A percentile compares a stretch with the other conserved stretches of the same genome.
Evolutionary conservation across 1,284 basidiomycete genomes (phyloP).

Genomic region (Filobasidium uniguttulatum): DNA sequence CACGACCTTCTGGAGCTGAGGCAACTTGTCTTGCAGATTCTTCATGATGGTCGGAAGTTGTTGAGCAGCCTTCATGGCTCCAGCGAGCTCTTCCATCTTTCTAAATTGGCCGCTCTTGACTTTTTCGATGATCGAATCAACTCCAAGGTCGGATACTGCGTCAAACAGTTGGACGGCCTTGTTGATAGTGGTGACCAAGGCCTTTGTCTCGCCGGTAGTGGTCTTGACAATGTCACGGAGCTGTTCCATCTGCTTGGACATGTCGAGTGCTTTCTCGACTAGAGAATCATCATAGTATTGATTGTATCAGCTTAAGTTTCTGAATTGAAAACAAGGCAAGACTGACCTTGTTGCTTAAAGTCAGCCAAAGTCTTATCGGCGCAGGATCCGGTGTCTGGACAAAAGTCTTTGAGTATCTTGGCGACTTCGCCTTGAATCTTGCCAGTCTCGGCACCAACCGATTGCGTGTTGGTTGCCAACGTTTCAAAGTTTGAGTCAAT

Average conservation of each 20-base stretch:
- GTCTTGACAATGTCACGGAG: not conserved
- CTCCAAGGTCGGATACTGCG: conserved; percentile 1
- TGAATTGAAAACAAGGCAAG: no score
- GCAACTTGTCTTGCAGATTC: not conserved
- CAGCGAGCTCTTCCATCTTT: not conserved
- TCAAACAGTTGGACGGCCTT: not conserved
- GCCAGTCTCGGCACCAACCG: not conserved
- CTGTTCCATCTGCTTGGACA: not conserved
- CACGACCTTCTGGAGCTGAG: not conserved
- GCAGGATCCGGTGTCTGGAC: not conserved
- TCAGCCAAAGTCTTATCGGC: conserved; percentile 1
- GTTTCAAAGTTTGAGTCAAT: not conserved
- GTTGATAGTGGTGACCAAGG: not conserved
- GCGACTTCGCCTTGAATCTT: not conserved
- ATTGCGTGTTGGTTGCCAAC: not conserved
- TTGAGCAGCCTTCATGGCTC: not conserved
- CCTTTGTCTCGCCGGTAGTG: not conserved
- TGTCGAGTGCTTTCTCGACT: not conserved
- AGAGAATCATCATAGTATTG: not conserved
- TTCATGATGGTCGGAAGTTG: not conserved
- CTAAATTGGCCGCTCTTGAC: not conserved
- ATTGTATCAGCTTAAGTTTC: no score
- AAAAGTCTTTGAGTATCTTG: not conserved
- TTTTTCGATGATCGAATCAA: not conserved
- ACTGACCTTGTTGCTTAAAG: conserved; percentile 1